Conservation (phyloP, 2,329 filamentous ascomycete genomes). For the Aspergillus novofumigatus region DNA sequence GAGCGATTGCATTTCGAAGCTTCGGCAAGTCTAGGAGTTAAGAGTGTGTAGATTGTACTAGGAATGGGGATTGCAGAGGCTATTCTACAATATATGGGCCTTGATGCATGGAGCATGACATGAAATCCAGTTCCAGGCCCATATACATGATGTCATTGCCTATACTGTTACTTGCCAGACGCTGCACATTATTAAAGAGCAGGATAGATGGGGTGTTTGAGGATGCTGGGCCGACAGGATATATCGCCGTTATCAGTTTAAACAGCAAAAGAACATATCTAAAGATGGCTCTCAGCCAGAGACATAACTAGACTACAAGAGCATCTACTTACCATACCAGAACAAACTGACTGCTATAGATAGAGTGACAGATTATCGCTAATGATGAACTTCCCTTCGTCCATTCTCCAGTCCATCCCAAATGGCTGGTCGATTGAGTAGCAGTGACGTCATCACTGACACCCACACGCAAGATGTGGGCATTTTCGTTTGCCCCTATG, state of each 20-base stretch:
- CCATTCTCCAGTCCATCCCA: background rate
- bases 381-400: background rate
- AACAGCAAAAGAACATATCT: no score
- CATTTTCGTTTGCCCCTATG: background rate
- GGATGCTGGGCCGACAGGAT: background rate
- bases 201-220: background rate
- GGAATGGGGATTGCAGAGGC: no score
- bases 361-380: background rate
- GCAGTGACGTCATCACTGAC: slow-evolving; percentile 11
- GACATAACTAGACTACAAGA: background rate
- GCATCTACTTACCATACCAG: background rate
- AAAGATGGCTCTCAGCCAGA: background rate
- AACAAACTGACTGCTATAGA: background rate
- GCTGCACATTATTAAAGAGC: no score
- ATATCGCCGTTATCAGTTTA: background rate
- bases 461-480: background rate
- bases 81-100: background rate
- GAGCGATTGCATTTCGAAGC: background rate
- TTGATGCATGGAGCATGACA: background rate
- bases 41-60: background rate
- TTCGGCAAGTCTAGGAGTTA: background rate
- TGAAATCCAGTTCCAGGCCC: background rate
- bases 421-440: background rate
- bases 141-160: background rate
- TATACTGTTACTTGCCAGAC: background rate